Conservation (phyloP, 768 basidiomycete genomes). For the Cubamyces lactineus region DNA sequence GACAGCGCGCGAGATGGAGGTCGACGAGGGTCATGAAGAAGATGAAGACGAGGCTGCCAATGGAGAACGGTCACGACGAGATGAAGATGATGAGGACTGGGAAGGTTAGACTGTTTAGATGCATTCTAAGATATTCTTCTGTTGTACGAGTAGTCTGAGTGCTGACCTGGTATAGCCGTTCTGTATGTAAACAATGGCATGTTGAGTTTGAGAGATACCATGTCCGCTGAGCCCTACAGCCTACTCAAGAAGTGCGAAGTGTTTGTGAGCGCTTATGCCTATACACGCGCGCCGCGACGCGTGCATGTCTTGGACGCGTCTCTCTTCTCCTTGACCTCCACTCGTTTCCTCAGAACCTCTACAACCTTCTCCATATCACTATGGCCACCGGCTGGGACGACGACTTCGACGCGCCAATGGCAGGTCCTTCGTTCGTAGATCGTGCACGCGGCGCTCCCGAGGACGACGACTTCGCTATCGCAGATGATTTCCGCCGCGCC, state of each 20-base stretch:
- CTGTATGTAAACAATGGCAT: not conserved
- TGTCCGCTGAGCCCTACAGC: too few relatives aligned
- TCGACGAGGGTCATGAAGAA: conserved; percentile 39
- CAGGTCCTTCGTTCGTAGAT: conserved; percentile 37
- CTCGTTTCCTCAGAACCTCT: not conserved
- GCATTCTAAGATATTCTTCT: not conserved
- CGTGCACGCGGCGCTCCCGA: conserved; percentile 43
- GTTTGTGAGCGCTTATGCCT: not conserved
- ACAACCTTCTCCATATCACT: not conserved
- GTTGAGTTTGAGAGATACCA: too few relatives aligned
- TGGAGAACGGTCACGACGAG: conserved; percentile 40
- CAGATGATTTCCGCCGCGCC: conserved; percentile 28
- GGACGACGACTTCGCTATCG: conserved; percentile 42
- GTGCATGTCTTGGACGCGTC: not conserved
- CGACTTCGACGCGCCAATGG: conserved; percentile 18
- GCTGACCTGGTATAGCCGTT: not conserved
- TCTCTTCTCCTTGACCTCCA: not conserved
- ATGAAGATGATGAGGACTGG: conserved; percentile 47
- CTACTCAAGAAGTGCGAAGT: too few relatives aligned
- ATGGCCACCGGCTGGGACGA: conserved; percentile 14
- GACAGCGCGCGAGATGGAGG: conserved; percentile 44
- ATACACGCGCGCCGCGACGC: conserved; percentile 10
- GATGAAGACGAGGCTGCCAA: conserved; percentile 49
- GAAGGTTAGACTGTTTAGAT: conserved; percentile 27
- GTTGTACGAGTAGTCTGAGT: conserved; percentile 37